phyloP scores from a whole-genome alignment of 768 basidiomycete species.

The Botryobasidium botryosum region DNA sequence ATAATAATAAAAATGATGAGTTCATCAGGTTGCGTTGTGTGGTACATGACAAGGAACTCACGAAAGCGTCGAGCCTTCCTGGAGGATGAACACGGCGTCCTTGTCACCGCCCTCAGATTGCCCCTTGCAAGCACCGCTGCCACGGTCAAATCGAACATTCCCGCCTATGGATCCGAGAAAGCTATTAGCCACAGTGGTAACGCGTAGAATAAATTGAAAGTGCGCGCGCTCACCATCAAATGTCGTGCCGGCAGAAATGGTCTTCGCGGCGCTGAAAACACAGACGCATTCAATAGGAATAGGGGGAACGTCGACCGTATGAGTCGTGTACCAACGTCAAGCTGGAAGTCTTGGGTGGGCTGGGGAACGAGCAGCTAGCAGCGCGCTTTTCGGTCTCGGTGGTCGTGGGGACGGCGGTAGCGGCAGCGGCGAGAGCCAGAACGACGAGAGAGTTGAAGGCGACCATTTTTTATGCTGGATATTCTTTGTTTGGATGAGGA shows the following conservation, averaged over 20 bases:
- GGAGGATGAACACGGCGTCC: background rate
- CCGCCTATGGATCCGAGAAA: no score
- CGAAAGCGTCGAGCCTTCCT: background rate
- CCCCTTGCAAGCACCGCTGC: background rate
- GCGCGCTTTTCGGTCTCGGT: constrained; percentile 2
- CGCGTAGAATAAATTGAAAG: no score
- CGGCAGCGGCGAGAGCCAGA: background rate
- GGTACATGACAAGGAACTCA: background rate
- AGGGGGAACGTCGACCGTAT: no score
- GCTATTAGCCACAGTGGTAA: no score
- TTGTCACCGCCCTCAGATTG: background rate
- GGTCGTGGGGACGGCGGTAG: background rate
- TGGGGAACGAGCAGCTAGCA: constrained; percentile 6
- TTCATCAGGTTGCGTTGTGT: background rate
- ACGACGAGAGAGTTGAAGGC: background rate
- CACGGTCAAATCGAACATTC: constrained; percentile 2
- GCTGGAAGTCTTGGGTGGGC: constrained; percentile 2
- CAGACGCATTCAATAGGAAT: no score
- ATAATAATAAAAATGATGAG: background rate
- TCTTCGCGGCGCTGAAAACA: background rate
- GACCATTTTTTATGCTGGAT: no score
- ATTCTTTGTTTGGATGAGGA: no score
- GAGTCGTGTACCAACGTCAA: background rate
- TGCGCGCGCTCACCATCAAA: no score
- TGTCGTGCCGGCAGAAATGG: background rate